Percentiles rank a stretch among this genome's conserved stretches.
These are phyloP conservation scores for Spergularia bocconei DNA, from an alignment of 148 eudicot genomes.

Conservation along the genomic window DNA sequence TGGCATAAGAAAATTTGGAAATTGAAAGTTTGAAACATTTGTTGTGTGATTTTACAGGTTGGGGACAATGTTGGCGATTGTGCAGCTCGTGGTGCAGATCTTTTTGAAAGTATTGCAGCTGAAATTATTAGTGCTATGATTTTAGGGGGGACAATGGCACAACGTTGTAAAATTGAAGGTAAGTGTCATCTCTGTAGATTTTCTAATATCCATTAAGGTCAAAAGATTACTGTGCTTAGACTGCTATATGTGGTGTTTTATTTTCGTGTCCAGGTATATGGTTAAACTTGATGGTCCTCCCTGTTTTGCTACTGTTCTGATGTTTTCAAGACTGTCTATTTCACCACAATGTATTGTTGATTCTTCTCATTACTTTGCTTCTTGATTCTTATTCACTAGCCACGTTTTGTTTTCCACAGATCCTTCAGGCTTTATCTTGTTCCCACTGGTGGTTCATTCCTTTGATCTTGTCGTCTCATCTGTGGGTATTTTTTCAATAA, in stretches of 20 bases:
- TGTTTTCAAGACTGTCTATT: too few relatives aligned
- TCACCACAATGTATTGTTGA: neutral
- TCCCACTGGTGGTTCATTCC: conserved; percentile 96
- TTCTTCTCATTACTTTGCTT: neutral
- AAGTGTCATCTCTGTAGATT: conserved; percentile 9
- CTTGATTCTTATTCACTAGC: conserved; percentile 14
- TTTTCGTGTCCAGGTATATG: neutral
- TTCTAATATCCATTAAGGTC: neutral
- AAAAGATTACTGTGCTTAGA: neutral
- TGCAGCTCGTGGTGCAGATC: conserved; percentile 99
- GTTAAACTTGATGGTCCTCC: neutral
- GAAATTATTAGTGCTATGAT: conserved; percentile 99
- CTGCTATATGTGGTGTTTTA: too few relatives aligned
- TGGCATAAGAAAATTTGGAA: neutral
- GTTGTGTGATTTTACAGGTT: conserved; percentile 50
- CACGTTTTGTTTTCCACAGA: conserved; percentile 53
- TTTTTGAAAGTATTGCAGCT: conserved; percentile 99
- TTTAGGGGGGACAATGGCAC: conserved; percentile 97
- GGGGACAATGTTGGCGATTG: conserved; percentile 99
- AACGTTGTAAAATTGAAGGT: conserved; percentile 95
- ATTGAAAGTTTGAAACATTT: neutral
- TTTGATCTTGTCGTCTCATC: conserved; percentile 95
- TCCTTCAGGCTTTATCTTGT: conserved; percentile 97
- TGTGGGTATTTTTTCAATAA: conserved; percentile 87
- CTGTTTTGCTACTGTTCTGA: neutral